phyloP scores from a whole-genome alignment of 1,284 basidiomycete species.

The Tylopilus orsonianus region DNA sequence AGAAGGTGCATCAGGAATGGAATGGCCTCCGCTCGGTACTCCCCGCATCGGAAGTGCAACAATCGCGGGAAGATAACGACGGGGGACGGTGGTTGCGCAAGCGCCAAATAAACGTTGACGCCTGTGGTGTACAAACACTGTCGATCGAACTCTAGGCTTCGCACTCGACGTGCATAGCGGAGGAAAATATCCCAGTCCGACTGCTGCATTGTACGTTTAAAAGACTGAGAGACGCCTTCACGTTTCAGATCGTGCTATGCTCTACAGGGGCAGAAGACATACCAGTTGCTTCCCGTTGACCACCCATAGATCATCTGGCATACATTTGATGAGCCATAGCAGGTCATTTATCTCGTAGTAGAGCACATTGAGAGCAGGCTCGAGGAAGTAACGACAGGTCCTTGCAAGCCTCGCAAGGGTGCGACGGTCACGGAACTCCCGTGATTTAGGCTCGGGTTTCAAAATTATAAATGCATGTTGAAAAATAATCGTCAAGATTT shows the following conservation, averaged over 20 bases:
- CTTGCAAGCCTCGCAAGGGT: constrained; percentile 35
- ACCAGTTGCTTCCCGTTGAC: constrained; percentile 34
- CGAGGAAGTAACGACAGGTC: constrained; percentile 32
- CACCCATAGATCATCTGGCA: constrained; percentile 33
- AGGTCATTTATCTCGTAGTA: constrained; percentile 35
- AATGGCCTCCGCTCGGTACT: constrained; percentile 24
- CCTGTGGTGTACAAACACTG: constrained; percentile 28
- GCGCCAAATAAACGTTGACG: constrained; percentile 21
- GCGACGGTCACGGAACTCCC: constrained; percentile 27
- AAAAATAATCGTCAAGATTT: constrained; percentile 33
- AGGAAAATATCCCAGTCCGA: constrained; percentile 33
- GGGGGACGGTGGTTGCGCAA: constrained; percentile 19
- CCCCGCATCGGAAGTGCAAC: constrained; percentile 29
- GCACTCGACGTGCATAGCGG: constrained; percentile 30
- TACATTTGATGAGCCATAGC: constrained; percentile 34
- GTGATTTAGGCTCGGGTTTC: constrained; percentile 31
- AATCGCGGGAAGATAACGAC: constrained; percentile 23
- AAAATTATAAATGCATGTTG: constrained; percentile 30
- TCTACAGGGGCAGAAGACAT: too few species aligned
- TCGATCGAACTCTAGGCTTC: constrained; percentile 30
- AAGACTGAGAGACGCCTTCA: constrained; percentile 14
- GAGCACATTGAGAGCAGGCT: constrained; percentile 35
- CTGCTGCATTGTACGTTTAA: constrained; percentile 22
- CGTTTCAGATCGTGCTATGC: constrained; percentile 12
- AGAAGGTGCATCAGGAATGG: constrained; percentile 25